A percentile compares a stretch with the other conserved stretches of the same genome.
phyloP scores from a whole-genome alignment of 1,284 basidiomycete genomes.

The Schizopora paradoxa region DNA sequence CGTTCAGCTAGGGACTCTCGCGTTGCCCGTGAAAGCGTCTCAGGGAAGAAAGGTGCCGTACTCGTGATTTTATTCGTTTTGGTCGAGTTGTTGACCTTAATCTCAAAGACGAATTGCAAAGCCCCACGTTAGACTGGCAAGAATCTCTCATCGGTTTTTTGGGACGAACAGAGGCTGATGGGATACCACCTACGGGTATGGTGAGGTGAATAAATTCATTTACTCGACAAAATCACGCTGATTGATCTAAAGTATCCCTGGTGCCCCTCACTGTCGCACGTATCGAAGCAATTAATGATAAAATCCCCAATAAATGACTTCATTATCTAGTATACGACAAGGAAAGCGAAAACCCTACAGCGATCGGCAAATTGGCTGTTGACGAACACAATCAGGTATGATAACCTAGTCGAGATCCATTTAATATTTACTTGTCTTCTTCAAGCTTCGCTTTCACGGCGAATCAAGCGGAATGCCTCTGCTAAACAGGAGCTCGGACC shows the following conservation, averaged over 20 bases:
- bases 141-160: no score
- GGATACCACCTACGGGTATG: no score
- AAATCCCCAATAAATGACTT: not conserved
- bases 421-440: not conserved
- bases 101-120: no score
- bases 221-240: no score
- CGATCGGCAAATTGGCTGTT: constrained; percentile 70
- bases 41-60: constrained; percentile 58
- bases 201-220: no score
- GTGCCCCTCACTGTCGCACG: no score
- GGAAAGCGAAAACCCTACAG: constrained; percentile 41
- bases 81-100: no score
- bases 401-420: not conserved
- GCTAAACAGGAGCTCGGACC: constrained; percentile 52
- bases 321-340: not conserved
- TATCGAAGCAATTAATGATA: no score
- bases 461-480: constrained; percentile 73
- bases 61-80: no score
- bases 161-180: no score
- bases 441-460: constrained; percentile 70
- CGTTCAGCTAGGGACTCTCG: constrained; percentile 69
- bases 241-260: no score
- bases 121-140: constrained; percentile 76
- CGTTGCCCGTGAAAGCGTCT: constrained; percentile 71
- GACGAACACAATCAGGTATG: constrained; percentile 75